These are phyloP conservation scores for Anthracocystis walkeri DNA, from an alignment of 1,284 basidiomycete species.

Conservation along the genomic window DNA sequence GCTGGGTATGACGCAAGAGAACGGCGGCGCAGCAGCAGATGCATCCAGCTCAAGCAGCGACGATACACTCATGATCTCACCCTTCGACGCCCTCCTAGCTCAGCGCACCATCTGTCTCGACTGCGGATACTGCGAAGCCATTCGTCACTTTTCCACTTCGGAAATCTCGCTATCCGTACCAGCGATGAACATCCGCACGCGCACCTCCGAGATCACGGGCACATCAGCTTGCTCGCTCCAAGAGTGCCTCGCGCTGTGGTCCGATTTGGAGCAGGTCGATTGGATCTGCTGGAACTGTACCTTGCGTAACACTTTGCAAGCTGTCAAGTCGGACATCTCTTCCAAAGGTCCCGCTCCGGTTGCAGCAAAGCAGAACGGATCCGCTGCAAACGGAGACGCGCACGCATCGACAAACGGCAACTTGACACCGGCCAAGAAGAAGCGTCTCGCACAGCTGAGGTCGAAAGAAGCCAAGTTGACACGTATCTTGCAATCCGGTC, in stretches of 20 bases:
- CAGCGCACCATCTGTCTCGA: slow-evolving; percentile 64
- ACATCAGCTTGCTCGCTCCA: slow-evolving; percentile 57
- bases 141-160: slow-evolving; percentile 58
- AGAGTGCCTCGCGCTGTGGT: slow-evolving; percentile 60
- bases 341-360: slow-evolving; percentile 7
- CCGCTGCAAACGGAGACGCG: slow-evolving; percentile 16
- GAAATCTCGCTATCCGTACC: slow-evolving; percentile 64
- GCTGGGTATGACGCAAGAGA: neutral
- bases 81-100: slow-evolving; percentile 51
- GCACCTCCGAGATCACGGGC: slow-evolving; percentile 39
- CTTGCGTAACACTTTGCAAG: slow-evolving; percentile 42
- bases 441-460: slow-evolving; percentile 32
- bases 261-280: slow-evolving; percentile 63
- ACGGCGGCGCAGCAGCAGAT: neutral
- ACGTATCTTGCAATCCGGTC: slow-evolving; percentile 38
- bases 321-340: slow-evolving; percentile 23
- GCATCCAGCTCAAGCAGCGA: neutral
- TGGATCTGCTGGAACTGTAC: slow-evolving; percentile 68
- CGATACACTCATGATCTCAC: slow-evolving; percentile 33
- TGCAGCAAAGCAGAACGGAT: slow-evolving; percentile 23
- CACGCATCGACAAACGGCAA: slow-evolving; percentile 20
- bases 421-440: slow-evolving; percentile 39
- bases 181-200: slow-evolving; percentile 25
- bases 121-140: slow-evolving; percentile 67
- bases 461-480: slow-evolving; percentile 34